Conservation (phyloP, 2,329 filamentous ascomycete species). For the Pezicula radicicola region DNA sequence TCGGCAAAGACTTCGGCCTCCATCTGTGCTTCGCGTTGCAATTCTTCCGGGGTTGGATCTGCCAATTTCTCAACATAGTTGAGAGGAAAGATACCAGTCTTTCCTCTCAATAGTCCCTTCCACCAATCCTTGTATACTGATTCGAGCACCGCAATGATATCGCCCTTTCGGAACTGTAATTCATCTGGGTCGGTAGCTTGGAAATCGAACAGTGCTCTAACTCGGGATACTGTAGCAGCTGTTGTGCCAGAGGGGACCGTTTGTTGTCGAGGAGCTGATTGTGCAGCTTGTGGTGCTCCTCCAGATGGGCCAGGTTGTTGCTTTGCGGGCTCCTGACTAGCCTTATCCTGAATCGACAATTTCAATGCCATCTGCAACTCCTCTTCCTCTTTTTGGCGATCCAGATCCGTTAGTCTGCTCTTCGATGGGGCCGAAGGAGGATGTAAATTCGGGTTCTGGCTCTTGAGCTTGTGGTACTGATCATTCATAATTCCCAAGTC, state of each 20-base stretch:
- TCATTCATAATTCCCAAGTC: slow-evolving; percentile 98
- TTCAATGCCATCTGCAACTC: slow-evolving; percentile 95
- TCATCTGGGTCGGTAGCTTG: slow-evolving; percentile 91
- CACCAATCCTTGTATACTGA: slow-evolving; percentile 99
- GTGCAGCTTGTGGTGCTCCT: slow-evolving; percentile 32
- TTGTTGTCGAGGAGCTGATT: slow-evolving; percentile 41
- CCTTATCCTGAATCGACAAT: slow-evolving; percentile 87
- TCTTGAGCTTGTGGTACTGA: slow-evolving; percentile 84
- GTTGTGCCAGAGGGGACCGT: slow-evolving; percentile 79
- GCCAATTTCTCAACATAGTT: slow-evolving; percentile 98
- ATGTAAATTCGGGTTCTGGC: slow-evolving; percentile 81
- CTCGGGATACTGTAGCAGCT: slow-evolving; percentile 91
- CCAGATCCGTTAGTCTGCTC: slow-evolving; percentile 82
- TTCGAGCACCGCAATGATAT: slow-evolving; percentile 94
- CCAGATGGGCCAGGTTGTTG: slow-evolving; percentile 32
- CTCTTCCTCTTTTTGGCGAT: slow-evolving; percentile 93
- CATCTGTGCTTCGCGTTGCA: slow-evolving; percentile 95
- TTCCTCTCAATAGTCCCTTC: slow-evolving; percentile 90
- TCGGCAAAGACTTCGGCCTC: slow-evolving; percentile 77
- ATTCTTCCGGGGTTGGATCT: slow-evolving; percentile 89
- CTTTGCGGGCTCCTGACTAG: slow-evolving; percentile 50
- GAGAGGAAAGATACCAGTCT: slow-evolving; percentile 95
- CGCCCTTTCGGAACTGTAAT: slow-evolving; percentile 92
- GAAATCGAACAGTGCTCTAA: slow-evolving; percentile 92
- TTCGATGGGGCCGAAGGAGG: slow-evolving; percentile 92